Evolutionary conservation across 257 asterid species (phyloP).

Genomic region (Nicotiana undulata): DNA sequence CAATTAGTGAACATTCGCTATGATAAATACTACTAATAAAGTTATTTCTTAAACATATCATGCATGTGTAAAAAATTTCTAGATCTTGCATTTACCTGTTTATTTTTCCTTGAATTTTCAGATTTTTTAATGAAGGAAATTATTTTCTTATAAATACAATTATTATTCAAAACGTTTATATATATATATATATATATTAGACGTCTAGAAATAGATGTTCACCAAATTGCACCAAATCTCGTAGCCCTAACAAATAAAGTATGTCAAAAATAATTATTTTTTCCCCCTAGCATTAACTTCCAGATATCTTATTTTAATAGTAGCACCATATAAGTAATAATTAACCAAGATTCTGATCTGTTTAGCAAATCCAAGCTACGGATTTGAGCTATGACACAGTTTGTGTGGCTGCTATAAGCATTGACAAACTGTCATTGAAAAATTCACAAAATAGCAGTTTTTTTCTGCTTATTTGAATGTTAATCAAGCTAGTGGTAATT

Average conservation of each 20-base stretch:
- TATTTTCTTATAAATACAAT: no score
- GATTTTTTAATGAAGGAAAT: no score
- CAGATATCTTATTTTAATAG: neutral
- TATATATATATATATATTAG: no score
- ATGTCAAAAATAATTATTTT: neutral
- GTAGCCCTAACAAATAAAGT: neutral
- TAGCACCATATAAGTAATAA: neutral
- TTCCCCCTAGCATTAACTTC: neutral
- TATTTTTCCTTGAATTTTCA: no score
- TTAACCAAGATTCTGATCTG: neutral
- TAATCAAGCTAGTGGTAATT: neutral
- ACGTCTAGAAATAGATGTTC: no score
- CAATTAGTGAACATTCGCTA: no score
- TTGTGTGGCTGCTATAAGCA: neutral
- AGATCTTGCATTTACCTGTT: no score
- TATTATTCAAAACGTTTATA: no score
- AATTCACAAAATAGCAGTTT: neutral
- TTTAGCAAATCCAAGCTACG: neutral
- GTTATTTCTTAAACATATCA: no score
- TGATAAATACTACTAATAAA: no score
- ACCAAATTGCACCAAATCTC: no score
- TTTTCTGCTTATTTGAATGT: neutral
- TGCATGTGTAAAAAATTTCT: no score
- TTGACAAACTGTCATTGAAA: neutral
- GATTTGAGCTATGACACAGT: neutral